Base-by-base conservation (phyloP, 1,139 yeast species). In the Waltiozyma sp. region DNA sequence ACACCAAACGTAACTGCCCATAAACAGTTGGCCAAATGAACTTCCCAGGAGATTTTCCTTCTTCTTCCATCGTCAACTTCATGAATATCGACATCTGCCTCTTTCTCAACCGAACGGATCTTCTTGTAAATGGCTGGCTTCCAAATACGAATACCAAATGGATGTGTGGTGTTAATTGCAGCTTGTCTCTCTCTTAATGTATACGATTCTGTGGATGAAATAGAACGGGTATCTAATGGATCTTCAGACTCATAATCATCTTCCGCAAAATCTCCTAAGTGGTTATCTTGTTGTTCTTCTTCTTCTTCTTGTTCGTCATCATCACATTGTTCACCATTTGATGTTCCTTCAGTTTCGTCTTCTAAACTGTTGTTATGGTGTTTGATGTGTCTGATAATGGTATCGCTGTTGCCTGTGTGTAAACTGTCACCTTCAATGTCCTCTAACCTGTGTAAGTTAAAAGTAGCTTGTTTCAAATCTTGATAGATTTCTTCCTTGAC, bases 131-230 rank as follows among this genome's bases (percentile, higher is more conserved):
- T 70, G 2, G 98, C 96, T 1, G 98, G 98, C 58, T 91, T 91
- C 98, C 98, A 91, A 54, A 91, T 86, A 61, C 95, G 83, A 43
- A 91, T 88, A 71, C 98, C 98, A 59, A 91, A 91, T 0, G 98
- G 98, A 65, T 93, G 98, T 1, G 97, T 88, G 43, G 86, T 80
- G 58, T 91, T 91, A 60, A 91, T 93, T 4, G 98, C 98, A 52
- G 86, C 88, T 62, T 91, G 98, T 51, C 97, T 78, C 53, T 89
- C 96, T 47, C 91, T 71, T 47, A 91, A 70, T n/a, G 95, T 91
- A 55, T 85, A 80, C 1, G 95, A 83, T 57, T 88, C 96, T 23
- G 76, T 62, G 0, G 93, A 76, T 3, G 70, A 65, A 1, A 75
- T 59, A 0, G 87, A 67, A 4, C 51, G 66, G 18, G 51, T 55